phyloP scores from a whole-genome alignment of 768 basidiomycete species.

The Pholiota microspora region DNA sequence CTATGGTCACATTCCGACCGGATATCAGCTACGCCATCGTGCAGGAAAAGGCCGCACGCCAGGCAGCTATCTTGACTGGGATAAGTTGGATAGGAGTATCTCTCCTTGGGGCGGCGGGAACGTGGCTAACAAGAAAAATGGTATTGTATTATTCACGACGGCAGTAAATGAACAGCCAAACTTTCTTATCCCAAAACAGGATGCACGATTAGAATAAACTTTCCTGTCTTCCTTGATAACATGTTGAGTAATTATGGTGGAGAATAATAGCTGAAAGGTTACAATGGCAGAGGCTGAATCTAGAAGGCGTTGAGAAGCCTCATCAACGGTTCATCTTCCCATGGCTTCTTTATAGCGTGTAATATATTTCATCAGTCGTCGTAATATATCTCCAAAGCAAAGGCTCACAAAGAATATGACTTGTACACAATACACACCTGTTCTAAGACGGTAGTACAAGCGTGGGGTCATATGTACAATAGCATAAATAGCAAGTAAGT shows the following conservation, averaged over 20 bases:
- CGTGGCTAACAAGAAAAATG: slow-evolving; percentile 39
- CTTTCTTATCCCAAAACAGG: slow-evolving; percentile 28
- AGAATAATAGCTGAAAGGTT: slow-evolving; percentile 20
- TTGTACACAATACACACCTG: slow-evolving; percentile 29
- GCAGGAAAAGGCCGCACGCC: slow-evolving; percentile 63
- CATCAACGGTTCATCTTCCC: slow-evolving; percentile 22
- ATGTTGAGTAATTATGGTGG: slow-evolving; percentile 15
- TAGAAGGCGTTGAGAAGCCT: slow-evolving; percentile 32
- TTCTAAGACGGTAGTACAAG: slow-evolving; percentile 20
- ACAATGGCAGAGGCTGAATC: slow-evolving; percentile 19
- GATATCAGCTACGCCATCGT: slow-evolving; percentile 91
- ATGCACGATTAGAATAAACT: slow-evolving; percentile 21
- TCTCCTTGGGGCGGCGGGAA: slow-evolving; percentile 39
- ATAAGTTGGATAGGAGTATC: slow-evolving; percentile 48
- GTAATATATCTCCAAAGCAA: slow-evolving; percentile 17
- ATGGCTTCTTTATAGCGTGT: slow-evolving; percentile 24
- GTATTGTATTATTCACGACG: slow-evolving; percentile 25
- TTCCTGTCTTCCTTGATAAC: slow-evolving; percentile 18
- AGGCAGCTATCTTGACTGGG: slow-evolving; percentile 58
- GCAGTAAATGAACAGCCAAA: slow-evolving; percentile 28
- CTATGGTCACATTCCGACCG: slow-evolving; percentile 97
- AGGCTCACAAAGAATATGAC: slow-evolving; percentile 24
- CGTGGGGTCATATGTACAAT: slow-evolving; percentile 27
- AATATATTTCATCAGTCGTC: slow-evolving; percentile 11
- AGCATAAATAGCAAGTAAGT: slow-evolving; percentile 27